Evolutionary conservation across 2,329 filamentous ascomycete genomes (phyloP), one percentile per base, ranked within the genome.

Genomic region (Volutella citrinella): DNA sequence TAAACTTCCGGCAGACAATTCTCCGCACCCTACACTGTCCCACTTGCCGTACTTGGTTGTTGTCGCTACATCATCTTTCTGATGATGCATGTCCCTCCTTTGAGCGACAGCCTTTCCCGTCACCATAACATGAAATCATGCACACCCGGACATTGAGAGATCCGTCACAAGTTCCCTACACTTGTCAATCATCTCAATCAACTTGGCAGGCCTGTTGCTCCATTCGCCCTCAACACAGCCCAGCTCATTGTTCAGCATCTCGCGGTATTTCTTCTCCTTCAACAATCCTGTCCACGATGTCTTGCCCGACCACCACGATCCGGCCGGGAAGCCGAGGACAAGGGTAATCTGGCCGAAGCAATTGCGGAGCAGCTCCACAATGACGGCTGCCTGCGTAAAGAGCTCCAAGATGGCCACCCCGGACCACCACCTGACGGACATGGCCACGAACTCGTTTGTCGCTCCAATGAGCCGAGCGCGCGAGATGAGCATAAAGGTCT

Each of bases 271-370:
- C 7, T 32, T 23, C 10, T 34, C 27, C 6, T 16, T 16, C 14
- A 46, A 19, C 6, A 43, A 24, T 4, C 43, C 43, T 3, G 22
- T 30, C 43, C 40, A 43, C 5, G 29, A 21, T n/a, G 30, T 38
- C 13, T 33, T 28, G 14, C 21, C n/a, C 13, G 34, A 10, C 34
- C 34, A 25, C 19, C 30, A 27, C n/a, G n/a, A n/a, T n/a, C n/a
- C n/a, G 14, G 15, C 27, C 10, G 48, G 43, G 4, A 51, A 19
- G 6, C 48, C 48, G 6, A 51, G 34, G 6, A 47, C 20, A 12
- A 44, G 24, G 18, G 43, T 36, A 6, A 44, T 37, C 22, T 46
- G 43, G 13, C 35, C 30, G 16, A 51, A 10, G 12, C 42, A 14
- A 18, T 45, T 35, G 7, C 27, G 19, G 13, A 43, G 18, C 28